Base-by-base conservation (phyloP, 148 eudicot genomes). In the Talinum fruticosum region DNA sequence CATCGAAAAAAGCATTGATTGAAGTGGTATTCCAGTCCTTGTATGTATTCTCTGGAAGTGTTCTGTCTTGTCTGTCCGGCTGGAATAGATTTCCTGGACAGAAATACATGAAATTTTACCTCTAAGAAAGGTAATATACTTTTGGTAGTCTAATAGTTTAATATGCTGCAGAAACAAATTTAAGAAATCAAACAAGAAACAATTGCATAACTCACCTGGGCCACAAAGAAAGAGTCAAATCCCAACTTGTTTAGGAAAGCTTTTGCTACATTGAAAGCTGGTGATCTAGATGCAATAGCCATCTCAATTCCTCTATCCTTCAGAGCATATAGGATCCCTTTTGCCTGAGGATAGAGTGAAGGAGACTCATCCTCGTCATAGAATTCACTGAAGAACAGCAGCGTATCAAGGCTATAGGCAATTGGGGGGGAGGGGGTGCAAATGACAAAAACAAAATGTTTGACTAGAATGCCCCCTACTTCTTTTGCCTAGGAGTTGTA, bases 241-340 rank as follows among this genome's bases (percentile, higher is more conserved):
- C 45, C 72, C 78, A 76, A 47, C 28, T 44, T 65, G 24, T 23
- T 54, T 66, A 76, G 45, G 34, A 76, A 76, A 23, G 78, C 62
- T 79, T 73, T 65, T 44, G 81, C 81, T 13, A 79, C 45, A 62
- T 73, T 13, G 15, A 64, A 34, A 61, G 76, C 38, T 30, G 72
- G 81, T 2, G 81, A 79, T 47, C 76, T 45, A 47, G 72, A 79
- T 45, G 81, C 76, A 73, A 79, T 35, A 8, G 72, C 81, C 81
- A 79, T 32, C 12, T 62, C 64, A 73, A 79, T 72, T 14, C 71
- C 76, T 62, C 30, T 73, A 47, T 73, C 81, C 76, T 73, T 72
- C 44, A 78, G 75, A 54, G 78, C 78, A 75, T 26, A 41, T 28
- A 74, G 65, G 69, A 80, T 80, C 30, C 69, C 68, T 74, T 37